These are phyloP conservation scores for Populus deltoides DNA, from an alignment of 345 rosid genomes.

Conservation along the genomic window DNA sequence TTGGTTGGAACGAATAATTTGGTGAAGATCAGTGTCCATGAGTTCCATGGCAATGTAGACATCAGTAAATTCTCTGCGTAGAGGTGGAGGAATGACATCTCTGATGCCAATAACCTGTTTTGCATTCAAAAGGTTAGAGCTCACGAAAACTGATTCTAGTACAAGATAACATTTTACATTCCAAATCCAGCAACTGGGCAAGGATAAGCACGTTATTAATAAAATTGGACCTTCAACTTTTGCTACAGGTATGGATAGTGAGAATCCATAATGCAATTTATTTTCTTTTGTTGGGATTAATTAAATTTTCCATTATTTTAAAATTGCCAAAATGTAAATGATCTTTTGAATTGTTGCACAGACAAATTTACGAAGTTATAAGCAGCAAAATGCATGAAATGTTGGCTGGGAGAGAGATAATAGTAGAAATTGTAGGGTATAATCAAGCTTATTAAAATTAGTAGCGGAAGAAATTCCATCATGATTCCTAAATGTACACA, in stretches of 20 bases:
- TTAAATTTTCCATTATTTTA: not conserved
- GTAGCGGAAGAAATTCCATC: not conserved
- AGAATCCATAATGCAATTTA: not conserved
- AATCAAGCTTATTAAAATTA: not conserved
- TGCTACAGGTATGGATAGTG: not conserved
- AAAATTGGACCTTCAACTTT: not conserved
- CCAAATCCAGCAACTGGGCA: not conserved
- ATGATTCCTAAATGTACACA: not conserved
- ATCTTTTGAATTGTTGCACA: not conserved
- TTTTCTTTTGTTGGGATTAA: not conserved
- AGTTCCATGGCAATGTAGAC: constrained; percentile 82
- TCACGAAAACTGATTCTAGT: not conserved
- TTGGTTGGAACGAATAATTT: constrained; percentile 88
- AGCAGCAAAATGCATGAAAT: not conserved
- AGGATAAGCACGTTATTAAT: not conserved
- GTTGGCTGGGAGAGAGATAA: not conserved
- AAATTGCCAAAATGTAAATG: not conserved
- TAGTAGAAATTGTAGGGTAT: not conserved
- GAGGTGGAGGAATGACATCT: constrained; percentile 93
- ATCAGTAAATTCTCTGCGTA: constrained; percentile 74
- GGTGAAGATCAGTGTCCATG: constrained; percentile 98
- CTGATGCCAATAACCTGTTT: constrained; percentile 72
- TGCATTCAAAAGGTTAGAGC: constrained; percentile 6
- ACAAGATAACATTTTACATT: not conserved
- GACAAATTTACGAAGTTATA: not conserved